Conservation (phyloP, 805 yeast genomes). For the Starmerella floricola region DNA sequence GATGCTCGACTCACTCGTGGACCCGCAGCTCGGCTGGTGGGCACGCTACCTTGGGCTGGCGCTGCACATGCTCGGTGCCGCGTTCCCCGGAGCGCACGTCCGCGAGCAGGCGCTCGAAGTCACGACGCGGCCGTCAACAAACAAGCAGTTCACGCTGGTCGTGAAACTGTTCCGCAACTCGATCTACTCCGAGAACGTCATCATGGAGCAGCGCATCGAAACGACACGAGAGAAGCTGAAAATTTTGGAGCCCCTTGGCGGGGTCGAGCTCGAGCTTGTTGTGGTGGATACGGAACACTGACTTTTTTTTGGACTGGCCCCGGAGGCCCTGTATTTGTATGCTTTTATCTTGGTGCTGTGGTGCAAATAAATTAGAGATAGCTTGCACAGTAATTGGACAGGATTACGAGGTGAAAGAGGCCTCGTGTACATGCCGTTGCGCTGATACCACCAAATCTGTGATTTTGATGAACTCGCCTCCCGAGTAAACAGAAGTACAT, state of each 20-base stretch:
- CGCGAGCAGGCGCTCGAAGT: slow-evolving; percentile 34
- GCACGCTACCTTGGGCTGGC: slow-evolving; percentile 58
- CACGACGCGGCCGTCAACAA: slow-evolving; percentile 12
- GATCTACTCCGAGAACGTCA: slow-evolving; percentile 17
- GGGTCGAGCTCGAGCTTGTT: slow-evolving; percentile 2
- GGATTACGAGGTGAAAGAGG: no score
- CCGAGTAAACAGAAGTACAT: no score
- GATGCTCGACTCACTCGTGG: slow-evolving; percentile 12
- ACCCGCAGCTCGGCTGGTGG: slow-evolving; percentile 48
- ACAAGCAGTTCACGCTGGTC: slow-evolving; percentile 18
- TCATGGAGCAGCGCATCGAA: slow-evolving; percentile 13
- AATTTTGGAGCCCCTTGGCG: background rate
- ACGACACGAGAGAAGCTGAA: background rate
- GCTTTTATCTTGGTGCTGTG: no score
- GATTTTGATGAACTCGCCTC: no score
- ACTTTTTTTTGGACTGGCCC: no score
- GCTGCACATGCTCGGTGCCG: slow-evolving; percentile 69
- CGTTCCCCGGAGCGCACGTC: slow-evolving; percentile 70
- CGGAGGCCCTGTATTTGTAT: no score
- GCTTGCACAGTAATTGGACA: no score
- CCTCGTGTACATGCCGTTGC: no score
- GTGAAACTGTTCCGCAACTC: slow-evolving; percentile 18
- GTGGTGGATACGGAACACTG: background rate
- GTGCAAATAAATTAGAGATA: no score
- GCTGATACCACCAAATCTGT: no score